phyloP scores from a whole-genome alignment of 1,284 basidiomycete species.

The Ganoderma lucidum region DNA sequence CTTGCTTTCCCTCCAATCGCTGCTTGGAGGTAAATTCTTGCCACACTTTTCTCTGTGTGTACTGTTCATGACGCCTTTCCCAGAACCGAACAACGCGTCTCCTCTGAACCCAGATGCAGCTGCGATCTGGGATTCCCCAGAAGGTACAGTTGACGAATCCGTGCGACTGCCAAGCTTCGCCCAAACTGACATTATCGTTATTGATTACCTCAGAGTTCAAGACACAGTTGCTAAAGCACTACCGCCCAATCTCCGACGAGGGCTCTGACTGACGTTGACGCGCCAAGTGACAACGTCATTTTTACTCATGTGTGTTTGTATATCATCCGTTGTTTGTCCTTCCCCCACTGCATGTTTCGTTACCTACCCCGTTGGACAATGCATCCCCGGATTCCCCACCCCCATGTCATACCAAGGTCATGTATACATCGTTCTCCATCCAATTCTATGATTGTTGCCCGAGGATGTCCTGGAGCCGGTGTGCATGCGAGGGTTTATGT shows the following conservation, averaged over 20 bases:
- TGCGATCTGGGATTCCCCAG: conserved; percentile 73
- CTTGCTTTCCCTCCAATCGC: conserved; percentile 84
- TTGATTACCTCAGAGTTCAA: conserved; percentile 64
- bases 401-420: conserved; percentile 25
- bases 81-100: conserved; percentile 90
- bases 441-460: conserved; percentile 4
- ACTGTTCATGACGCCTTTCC: conserved; percentile 3
- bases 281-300: neutral
- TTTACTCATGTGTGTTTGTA: conserved; percentile 23
- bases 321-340: conserved; percentile 24
- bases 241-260: conserved; percentile 64
- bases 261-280: conserved; percentile 45
- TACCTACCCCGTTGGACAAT: conserved; percentile 31
- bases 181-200: neutral
- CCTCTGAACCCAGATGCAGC: conserved; percentile 87
- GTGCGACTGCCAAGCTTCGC: neutral
- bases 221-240: conserved; percentile 74
- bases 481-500: neutral
- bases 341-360: conserved; percentile 25
- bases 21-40: conserved; percentile 74
- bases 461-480: neutral
- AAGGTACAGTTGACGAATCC: conserved; percentile 51
- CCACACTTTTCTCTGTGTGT: no score
- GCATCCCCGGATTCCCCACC: conserved; percentile 25
- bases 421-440: conserved; percentile 18